Base-by-base conservation (phyloP, 805 yeast species). In the Ogataea methylovora region DNA sequence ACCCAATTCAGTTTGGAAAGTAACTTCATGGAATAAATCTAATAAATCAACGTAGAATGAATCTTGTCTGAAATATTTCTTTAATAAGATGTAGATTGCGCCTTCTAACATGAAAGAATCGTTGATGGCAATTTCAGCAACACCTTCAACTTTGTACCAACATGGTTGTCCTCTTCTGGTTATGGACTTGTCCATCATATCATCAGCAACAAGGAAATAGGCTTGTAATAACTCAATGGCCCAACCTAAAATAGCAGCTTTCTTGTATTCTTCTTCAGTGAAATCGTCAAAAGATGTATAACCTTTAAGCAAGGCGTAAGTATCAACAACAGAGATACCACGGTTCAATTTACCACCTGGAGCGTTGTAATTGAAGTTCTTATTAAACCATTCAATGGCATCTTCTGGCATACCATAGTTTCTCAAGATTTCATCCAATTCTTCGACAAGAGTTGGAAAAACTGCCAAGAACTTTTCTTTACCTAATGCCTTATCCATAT, bases 121-220 rank as follows among this genome's bases (percentile, higher is more conserved):
- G 55, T 92, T 92, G 61, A 92, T 92, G 39, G 99, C 98, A 56
- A 92, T 81, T 57, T 86, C 86, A 27, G 84, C 85, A 39, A 92
- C 96, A 26, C 76, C 76, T 45, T 73, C 77, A 24, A 65, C 72
- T 54, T 71, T 77, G 69, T 87, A 92, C 98, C 98, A 92, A 63
- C 98, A 92, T 45, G 96, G 92, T 64, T 90, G 97, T 40, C 97
- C 98, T 60, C 98, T 81, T 71, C 98, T 84, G 27, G 98, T 92
- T 59, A 85, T 82, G 23, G 95, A 84, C 47, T 78, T 76, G 60
- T 92, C 98, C 98, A 92, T 92, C 78, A 92, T 92, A 58, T 92
- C 98, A 59, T 92, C 98, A 22, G 97, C 94, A 37, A 92, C 97
- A 51, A 92, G 71, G 70, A 92, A 92, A 60, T 85, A 92, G 2